phyloP scores from a whole-genome alignment of 768 basidiomycete genomes.

The Astraeus odoratus region DNA sequence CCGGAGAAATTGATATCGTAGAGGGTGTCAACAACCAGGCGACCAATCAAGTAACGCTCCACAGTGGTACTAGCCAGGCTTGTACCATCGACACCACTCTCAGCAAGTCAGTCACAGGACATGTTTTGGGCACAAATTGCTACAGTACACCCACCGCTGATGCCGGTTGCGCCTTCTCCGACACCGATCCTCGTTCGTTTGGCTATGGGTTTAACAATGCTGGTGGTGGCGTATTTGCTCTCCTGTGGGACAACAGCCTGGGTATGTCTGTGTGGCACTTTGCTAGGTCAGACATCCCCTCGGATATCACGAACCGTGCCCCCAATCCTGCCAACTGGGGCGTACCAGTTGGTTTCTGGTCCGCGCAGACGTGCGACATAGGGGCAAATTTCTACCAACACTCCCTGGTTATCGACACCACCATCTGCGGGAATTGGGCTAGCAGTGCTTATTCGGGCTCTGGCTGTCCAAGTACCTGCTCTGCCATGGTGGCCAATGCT shows the following conservation, averaged over 20 bases:
- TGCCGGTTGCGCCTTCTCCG: conserved; percentile 45
- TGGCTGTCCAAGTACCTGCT: conserved; percentile 38
- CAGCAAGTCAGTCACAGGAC: conserved; percentile 15
- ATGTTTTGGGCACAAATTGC: conserved; percentile 27
- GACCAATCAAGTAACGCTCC: conserved; percentile 60
- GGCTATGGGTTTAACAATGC: conserved; percentile 27
- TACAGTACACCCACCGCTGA: conserved; percentile 34
- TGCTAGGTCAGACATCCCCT: conserved; percentile 42
- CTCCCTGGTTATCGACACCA: conserved; percentile 35
- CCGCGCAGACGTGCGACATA: conserved; percentile 43
- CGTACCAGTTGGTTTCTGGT: conserved; percentile 45
- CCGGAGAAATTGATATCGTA: conserved; percentile 66
- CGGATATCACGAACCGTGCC: conserved; percentile 37
- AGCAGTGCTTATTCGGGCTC: conserved; percentile 18
- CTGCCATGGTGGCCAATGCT: conserved; percentile 44
- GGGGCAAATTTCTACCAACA: conserved; percentile 46
- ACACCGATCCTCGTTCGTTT: conserved; percentile 38
- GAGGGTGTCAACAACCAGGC: conserved; percentile 62
- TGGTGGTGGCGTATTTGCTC: conserved; percentile 48
- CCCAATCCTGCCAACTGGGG: conserved; percentile 49
- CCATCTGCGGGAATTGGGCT: conserved; percentile 29
- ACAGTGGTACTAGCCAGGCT: conserved; percentile 43
- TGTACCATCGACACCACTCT: conserved; percentile 14
- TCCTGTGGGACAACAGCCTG: conserved; percentile 39
- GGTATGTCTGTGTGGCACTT: conserved; percentile 58